These are phyloP conservation scores for Phytophthora uliginosa DNA, from an alignment of 352 stramenopile species.

Conservation along the genomic window DNA sequence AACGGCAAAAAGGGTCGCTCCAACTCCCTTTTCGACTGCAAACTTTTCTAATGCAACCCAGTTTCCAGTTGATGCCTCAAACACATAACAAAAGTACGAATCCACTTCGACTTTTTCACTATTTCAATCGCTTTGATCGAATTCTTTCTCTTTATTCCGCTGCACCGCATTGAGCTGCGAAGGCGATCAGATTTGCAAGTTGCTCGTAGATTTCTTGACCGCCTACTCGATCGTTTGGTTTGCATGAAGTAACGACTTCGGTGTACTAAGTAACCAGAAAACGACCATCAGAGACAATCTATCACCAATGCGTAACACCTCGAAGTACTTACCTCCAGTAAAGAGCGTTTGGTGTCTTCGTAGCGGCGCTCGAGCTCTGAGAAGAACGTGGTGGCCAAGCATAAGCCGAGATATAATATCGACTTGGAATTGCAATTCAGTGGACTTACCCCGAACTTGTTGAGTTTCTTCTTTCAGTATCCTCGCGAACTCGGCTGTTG, in stretches of 20 bases:
- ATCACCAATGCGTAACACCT: background rate
- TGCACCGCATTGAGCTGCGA: slow-evolving; percentile 43
- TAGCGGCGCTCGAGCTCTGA: slow-evolving; percentile 63
- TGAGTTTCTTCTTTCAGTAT: slow-evolving; percentile 49
- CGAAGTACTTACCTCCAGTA: slow-evolving; percentile 49
- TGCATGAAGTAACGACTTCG: slow-evolving; percentile 58
- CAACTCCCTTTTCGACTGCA: slow-evolving; percentile 61
- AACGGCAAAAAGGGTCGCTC: slow-evolving; percentile 16
- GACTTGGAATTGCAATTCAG: background rate
- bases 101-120: background rate
- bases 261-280: slow-evolving; percentile 37
- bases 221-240: slow-evolving; percentile 56
- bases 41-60: slow-evolving; percentile 45
- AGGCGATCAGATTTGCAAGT: slow-evolving; percentile 57
- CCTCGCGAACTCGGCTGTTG: slow-evolving; percentile 44
- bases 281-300: background rate
- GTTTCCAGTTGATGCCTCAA: background rate
- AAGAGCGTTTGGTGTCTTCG: slow-evolving; percentile 60
- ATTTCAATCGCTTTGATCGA: background rate
- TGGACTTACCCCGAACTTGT: slow-evolving; percentile 45
- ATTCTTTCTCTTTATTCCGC: background rate
- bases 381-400: background rate
- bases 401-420: background rate
- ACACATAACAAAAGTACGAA: background rate
- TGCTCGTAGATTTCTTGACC: slow-evolving; percentile 69